phyloP scores from a whole-genome alignment of 768 basidiomycete genomes.

The Macrolepiota dolichaula region DNA sequence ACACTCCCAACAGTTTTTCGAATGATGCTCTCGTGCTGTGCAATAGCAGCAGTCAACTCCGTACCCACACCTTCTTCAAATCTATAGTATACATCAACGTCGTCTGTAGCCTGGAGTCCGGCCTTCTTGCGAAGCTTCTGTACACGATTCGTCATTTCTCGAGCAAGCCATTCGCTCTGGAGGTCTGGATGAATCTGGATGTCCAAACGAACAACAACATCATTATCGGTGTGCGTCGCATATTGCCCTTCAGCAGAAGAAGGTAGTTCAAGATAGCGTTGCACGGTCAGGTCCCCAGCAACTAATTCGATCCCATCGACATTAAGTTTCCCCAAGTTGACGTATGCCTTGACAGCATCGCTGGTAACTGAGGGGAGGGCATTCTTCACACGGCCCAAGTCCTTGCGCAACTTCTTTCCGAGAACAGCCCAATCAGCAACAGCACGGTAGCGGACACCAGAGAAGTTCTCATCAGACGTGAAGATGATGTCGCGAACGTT shows the following conservation, averaged over 20 bases:
- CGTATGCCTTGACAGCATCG: conserved; percentile 77
- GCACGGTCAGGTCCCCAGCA: conserved; percentile 87
- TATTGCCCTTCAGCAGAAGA: conserved; percentile 57
- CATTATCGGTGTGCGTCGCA: conserved; percentile 87
- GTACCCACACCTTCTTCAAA: conserved; percentile 68
- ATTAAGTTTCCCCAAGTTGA: conserved; percentile 67
- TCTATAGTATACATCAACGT: conserved; percentile 82
- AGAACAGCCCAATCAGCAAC: conserved; percentile 95
- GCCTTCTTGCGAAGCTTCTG: conserved; percentile 96
- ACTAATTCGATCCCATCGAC: conserved; percentile 91
- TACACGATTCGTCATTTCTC: conserved; percentile 89
- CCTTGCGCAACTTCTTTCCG: conserved; percentile 91
- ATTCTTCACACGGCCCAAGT: conserved; percentile 84
- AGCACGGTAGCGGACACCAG: conserved; percentile 87
- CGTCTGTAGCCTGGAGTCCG: conserved; percentile 91
- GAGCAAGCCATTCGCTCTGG: conserved; percentile 81
- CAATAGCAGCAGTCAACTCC: conserved; percentile 63
- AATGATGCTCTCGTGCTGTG: conserved; percentile 66
- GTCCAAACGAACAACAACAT: conserved; percentile 93
- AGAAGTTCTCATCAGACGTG: conserved; percentile 81
- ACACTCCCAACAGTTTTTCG: conserved; percentile 70
- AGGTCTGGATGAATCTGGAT: conserved; percentile 85
- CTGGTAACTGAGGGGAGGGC: conserved; percentile 79
- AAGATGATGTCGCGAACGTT: conserved; percentile 90
- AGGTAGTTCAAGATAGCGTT: conserved; percentile 85